Conservation (phyloP, 2,329 filamentous ascomycete genomes). For the Raffaelea albimanens region DNA sequence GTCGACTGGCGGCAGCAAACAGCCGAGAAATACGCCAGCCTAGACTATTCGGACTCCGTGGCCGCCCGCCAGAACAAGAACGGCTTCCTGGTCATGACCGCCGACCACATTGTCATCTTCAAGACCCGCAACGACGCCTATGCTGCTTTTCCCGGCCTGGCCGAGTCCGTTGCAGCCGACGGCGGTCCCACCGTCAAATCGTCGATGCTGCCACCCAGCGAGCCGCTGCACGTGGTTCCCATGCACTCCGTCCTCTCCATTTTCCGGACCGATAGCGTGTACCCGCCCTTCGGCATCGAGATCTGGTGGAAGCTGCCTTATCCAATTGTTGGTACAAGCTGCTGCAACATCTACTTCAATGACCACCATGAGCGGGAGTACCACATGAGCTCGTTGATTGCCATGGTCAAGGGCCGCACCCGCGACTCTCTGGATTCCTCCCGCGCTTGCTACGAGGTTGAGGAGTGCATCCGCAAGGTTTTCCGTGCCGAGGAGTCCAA, state of each 20-base stretch:
- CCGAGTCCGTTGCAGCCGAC: conserved; percentile 15
- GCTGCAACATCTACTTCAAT: conserved; percentile 39
- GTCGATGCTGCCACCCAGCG: conserved; percentile 14
- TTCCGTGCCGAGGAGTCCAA: conserved; percentile 34
- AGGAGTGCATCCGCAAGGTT: conserved; percentile 34
- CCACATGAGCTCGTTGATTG: conserved; percentile 35
- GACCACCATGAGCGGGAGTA: conserved; percentile 39
- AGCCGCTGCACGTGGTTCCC: conserved; percentile 33
- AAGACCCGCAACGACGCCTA: conserved; percentile 36
- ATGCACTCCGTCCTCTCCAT: conserved; percentile 41
- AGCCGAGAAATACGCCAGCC: conserved; percentile 28
- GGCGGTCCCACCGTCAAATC: neutral
- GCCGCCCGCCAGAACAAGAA: conserved; percentile 38
- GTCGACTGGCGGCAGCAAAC: conserved; percentile 23
- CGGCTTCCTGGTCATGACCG: conserved; percentile 42
- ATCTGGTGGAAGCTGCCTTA: conserved; percentile 44
- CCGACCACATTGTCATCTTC: conserved; percentile 41
- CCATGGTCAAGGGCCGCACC: conserved; percentile 24
- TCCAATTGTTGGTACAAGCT: conserved; percentile 34
- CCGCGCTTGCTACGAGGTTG: conserved; percentile 36
- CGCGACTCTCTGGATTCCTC: conserved; percentile 23
- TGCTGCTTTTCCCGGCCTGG: conserved; percentile 31
- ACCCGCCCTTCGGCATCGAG: conserved; percentile 42
- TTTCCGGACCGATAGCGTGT: conserved; percentile 40
- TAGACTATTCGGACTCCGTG: conserved; percentile 25